A percentile compares a stretch with the other conserved stretches of the same genome.
Evolutionary conservation across 2,329 filamentous ascomycete species (phyloP).

Genomic region (Colletotrichum sojae): DNA sequence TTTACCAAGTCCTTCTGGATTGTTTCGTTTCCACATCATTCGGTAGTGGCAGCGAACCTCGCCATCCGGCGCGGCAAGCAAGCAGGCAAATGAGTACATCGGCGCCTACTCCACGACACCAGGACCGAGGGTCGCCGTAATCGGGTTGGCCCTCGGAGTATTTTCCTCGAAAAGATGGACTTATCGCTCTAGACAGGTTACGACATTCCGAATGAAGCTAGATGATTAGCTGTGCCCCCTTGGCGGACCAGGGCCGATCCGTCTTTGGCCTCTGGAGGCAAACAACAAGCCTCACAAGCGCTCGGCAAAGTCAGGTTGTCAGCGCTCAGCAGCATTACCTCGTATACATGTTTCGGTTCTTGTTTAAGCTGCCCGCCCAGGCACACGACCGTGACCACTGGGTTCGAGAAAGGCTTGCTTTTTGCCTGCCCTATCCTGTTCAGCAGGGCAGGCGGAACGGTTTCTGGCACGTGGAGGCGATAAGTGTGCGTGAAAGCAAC

Average conservation of each 20-base stretch:
- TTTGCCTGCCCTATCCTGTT: not conserved
- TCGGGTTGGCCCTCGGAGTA: conserved; percentile 21
- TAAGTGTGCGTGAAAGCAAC: too few species aligned
- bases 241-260: conserved; percentile 25
- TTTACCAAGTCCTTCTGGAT: not conserved
- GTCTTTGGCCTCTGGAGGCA: conserved; percentile 17
- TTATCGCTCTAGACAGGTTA: too few species aligned
- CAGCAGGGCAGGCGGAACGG: too few species aligned
- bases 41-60: conserved; percentile 3
- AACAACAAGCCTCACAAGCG: not conserved
- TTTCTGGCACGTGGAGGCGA: too few species aligned
- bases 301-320: too few species aligned
- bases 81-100: not conserved
- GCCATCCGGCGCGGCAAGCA: not conserved
- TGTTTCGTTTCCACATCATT: not conserved
- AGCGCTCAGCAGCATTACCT: not conserved
- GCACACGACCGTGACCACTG: too few species aligned
- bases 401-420: not conserved
- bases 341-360: conserved; percentile 9
- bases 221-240: conserved; percentile 2
- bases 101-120: too few species aligned
- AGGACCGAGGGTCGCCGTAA: not conserved
- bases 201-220: conserved; percentile 6
- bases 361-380: too few species aligned
- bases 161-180: conserved; percentile 16